Evolutionary conservation across 106 monocot species (phyloP).

Genomic region (Dendrobium officinale): DNA sequence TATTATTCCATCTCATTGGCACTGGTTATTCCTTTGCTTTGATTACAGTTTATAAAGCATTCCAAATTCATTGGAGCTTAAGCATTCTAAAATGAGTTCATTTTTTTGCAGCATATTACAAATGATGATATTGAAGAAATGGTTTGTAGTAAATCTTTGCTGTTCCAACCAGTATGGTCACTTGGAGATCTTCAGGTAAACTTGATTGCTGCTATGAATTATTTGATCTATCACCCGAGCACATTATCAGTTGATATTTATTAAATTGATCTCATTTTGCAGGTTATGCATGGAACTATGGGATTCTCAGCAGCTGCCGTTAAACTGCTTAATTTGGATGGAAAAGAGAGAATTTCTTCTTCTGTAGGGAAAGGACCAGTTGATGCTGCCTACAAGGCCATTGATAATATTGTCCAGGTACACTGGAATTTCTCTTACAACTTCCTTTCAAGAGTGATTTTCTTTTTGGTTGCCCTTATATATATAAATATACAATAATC

Average conservation of each 20-base stretch:
- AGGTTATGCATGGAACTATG: slow-evolving; percentile 77
- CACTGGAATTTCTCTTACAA: neutral
- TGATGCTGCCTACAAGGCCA: slow-evolving; percentile 86
- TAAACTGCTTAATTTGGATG: slow-evolving; percentile 55
- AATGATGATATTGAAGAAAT: slow-evolving; percentile 77
- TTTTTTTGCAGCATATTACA: slow-evolving; percentile 42
- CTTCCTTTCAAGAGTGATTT: neutral
- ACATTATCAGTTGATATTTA: neutral
- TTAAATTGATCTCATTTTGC: neutral
- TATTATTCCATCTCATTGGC: neutral
- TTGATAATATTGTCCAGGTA: slow-evolving; percentile 77
- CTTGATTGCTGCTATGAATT: neutral
- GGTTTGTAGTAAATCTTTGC: slow-evolving; percentile 18
- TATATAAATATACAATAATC: too few relatives aligned
- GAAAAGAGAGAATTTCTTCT: slow-evolving; percentile 61
- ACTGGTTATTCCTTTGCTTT: neutral
- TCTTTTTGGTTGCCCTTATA: neutral
- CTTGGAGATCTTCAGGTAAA: slow-evolving; percentile 63
- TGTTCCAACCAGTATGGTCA: slow-evolving; percentile 39
- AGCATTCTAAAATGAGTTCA: neutral
- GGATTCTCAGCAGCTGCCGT: slow-evolving; percentile 78
- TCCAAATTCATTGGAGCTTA: too few relatives aligned
- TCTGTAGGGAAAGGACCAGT: slow-evolving; percentile 71
- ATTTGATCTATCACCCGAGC: neutral
- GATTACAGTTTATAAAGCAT: too few relatives aligned